Base-by-base conservation (phyloP, 352 stramenopile genomes). In the Pythium guiyangense region DNA sequence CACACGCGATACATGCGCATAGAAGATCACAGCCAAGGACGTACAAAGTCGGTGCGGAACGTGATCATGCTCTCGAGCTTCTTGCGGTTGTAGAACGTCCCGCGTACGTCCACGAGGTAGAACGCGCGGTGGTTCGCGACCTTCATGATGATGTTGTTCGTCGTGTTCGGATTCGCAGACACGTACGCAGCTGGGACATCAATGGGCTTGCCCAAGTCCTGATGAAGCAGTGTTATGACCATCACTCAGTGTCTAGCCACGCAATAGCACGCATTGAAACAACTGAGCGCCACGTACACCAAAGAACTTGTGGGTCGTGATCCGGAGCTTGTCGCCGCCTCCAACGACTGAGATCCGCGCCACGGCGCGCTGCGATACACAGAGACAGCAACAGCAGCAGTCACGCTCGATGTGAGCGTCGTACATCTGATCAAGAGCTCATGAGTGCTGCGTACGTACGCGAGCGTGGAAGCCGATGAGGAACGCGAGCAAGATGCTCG, bases 271-370 rank as follows among this genome's bases (percentile, higher is more conserved):
- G 27, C 11, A 35, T 44, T 17, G 31, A 22, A 22, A 14, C 49
- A 4, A 20, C 11, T 45, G 31, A 17, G 44, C 20, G 26, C 11
- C 2, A 54, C 73, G 34, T 74, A 94, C 84, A 45, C 84, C 84
- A 58, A 94, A 90, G 67, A 92, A 94, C 66, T 92, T 94, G 71
- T 94, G 84, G 29, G 82, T 92, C 26, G 82, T 92, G 62, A 94
- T 84, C 22, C 84, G 84, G 27, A 94, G 68, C 45, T 94, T 94
- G 52, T 88, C 71, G 25, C 84, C 84, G 4, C 82, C 84, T 0
- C 73, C 56, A 25, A 94, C 78, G 11, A 94, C 66, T 14, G 84
- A 92, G 52, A 94, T 90, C 11, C 83, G 81, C 6, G 77, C 78
- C 29, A 94, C 82, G 2, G 84, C 74, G 58, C 84, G 78, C 84